phyloP scores from a whole-genome alignment of 495 filamentous ascomycete species.

The Trichoderma parareesei region DNA sequence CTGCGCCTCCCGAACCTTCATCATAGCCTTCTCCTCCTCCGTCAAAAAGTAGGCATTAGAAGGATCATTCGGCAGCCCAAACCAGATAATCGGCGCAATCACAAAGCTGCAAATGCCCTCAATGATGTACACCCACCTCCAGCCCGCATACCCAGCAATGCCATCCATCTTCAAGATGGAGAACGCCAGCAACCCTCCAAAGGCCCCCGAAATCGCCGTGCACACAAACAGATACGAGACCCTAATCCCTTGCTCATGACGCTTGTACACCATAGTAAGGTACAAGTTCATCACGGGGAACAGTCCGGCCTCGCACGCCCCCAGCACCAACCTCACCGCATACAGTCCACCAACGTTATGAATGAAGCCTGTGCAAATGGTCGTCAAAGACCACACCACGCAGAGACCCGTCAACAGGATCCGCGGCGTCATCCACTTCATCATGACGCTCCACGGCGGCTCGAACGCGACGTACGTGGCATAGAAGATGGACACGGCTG shows the following conservation, averaged over 20 bases:
- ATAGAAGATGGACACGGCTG: conserved; percentile 69
- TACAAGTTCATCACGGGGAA: conserved; percentile 79
- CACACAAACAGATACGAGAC: conserved; percentile 77
- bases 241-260: conserved; percentile 36
- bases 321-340: conserved; percentile 46
- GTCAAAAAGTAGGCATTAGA: conserved; percentile 39
- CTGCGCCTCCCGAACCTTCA: conserved; percentile 24
- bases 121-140: conserved; percentile 72
- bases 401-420: conserved; percentile 54
- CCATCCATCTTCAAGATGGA: conserved; percentile 60
- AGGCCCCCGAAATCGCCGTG: conserved; percentile 68
- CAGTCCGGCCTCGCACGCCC: conserved; percentile 52
- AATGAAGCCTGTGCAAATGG: conserved; percentile 46
- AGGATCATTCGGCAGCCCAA: conserved; percentile 40
- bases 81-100: conserved; percentile 57
- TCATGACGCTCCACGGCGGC: conserved; percentile 66
- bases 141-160: conserved; percentile 55
- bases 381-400: conserved; percentile 46
- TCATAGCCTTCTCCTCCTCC: conserved; percentile 33
- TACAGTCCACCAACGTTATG: conserved; percentile 39
- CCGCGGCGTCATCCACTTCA: conserved; percentile 56
- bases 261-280: conserved; percentile 68
- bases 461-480: conserved; percentile 73
- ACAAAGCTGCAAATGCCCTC: conserved; percentile 66
- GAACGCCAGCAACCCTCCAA: conserved; percentile 68